Percentiles rank a stretch among this genome's conserved stretches.
phyloP scores from a whole-genome alignment of 202 grass and related monocot genomes.

The Thinopyrum obtusiflorum region DNA sequence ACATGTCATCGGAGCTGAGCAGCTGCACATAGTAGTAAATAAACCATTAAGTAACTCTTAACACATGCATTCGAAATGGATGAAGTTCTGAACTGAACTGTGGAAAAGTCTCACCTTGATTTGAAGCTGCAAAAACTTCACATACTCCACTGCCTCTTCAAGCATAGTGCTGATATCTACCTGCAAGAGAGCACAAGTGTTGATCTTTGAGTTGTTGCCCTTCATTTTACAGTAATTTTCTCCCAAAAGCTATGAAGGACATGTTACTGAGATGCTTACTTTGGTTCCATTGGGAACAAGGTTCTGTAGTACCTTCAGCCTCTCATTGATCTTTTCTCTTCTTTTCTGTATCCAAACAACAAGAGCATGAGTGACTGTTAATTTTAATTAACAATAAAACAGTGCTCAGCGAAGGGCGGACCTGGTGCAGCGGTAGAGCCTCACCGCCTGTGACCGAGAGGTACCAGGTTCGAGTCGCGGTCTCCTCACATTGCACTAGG shows the following conservation, averaged over 20 bases:
- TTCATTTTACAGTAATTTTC: neutral
- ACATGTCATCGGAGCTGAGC: constrained; percentile 77
- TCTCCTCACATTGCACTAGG: too few relatives aligned
- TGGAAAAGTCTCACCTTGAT: constrained; percentile 51
- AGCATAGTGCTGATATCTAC: constrained; percentile 96
- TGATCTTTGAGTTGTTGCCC: neutral
- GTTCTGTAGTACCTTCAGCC: constrained; percentile 68
- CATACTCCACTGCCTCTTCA: constrained; percentile 83
- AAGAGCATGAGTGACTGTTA: constrained; percentile 24
- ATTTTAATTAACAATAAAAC: neutral
- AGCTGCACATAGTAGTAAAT: constrained; percentile 47
- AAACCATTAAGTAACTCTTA: neutral
- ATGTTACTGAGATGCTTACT: constrained; percentile 48
- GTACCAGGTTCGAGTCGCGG: too few relatives aligned
- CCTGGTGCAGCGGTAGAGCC: too few relatives aligned
- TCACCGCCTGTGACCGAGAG: too few relatives aligned
- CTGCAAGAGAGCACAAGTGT: constrained; percentile 32
- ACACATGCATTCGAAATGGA: neutral
- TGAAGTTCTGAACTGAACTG: neutral
- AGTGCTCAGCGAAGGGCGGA: neutral
- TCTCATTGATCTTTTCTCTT: constrained; percentile 88
- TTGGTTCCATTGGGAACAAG: constrained; percentile 88
- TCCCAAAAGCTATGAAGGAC: neutral
- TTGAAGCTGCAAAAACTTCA: constrained; percentile 86
- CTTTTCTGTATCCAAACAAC: constrained; percentile 61